Conservation (phyloP, 306 rosid genomes). For the Datisca glomerata region DNA sequence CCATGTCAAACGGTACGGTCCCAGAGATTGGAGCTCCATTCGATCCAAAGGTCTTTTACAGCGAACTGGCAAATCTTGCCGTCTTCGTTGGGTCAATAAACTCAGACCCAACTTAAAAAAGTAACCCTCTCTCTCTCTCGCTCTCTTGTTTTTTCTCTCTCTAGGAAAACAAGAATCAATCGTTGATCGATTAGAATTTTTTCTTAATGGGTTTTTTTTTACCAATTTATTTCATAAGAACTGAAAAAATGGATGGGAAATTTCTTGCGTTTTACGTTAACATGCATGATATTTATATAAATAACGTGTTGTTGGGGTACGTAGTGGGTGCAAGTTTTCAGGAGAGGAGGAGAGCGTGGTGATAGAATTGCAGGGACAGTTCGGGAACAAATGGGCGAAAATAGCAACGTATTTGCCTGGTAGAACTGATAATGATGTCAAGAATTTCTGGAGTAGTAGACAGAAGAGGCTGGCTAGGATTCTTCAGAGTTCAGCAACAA, state of each 20-base stretch:
- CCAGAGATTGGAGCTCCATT: slow-evolving; percentile 97
- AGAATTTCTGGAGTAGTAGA: slow-evolving; percentile 96
- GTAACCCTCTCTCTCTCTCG: slow-evolving; percentile 11
- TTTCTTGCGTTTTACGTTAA: no score
- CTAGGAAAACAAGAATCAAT: neutral
- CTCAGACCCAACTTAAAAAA: slow-evolving; percentile 77
- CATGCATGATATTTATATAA: no score
- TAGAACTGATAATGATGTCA: slow-evolving; percentile 86
- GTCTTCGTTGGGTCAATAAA: slow-evolving; percentile 95
- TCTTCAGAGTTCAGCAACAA: slow-evolving; percentile 38
- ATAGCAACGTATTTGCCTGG: slow-evolving; percentile 69
- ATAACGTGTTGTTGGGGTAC: no score
- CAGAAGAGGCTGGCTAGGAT: slow-evolving; percentile 73
- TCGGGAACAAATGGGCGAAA: slow-evolving; percentile 93
- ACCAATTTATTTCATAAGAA: no score
- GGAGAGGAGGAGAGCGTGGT: slow-evolving; percentile 79
- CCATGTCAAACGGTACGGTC: slow-evolving; percentile 67
- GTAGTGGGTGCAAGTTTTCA: slow-evolving; percentile 82
- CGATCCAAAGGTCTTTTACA: slow-evolving; percentile 91
- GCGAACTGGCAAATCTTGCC: slow-evolving; percentile 80
- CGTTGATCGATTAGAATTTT: no score
- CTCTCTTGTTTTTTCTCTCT: neutral
- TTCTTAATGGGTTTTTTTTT: no score
- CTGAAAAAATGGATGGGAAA: no score
- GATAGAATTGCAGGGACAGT: slow-evolving; percentile 69